phyloP scores from a whole-genome alignment of 345 rosid genomes.

The Anacardium occidentale region DNA sequence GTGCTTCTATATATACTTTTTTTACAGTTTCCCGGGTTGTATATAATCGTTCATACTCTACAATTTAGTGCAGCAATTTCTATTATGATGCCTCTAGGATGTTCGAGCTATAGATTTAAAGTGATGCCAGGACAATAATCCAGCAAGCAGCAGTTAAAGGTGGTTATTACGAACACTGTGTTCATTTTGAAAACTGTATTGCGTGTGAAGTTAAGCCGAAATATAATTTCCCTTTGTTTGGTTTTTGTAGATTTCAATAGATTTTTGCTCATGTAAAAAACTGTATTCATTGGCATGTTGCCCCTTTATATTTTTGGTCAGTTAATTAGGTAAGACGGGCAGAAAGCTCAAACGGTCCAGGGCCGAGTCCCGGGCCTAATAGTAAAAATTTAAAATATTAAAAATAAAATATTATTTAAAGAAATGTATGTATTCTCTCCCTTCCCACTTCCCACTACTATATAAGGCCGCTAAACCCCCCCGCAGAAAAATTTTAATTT shows the following conservation, averaged over 20 bases:
- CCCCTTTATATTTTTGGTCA: constrained; percentile 82
- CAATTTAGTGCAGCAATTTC: background rate
- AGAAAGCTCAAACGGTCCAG: too few species aligned
- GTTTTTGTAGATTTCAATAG: constrained; percentile 58
- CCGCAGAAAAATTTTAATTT: too few species aligned
- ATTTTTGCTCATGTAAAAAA: constrained; percentile 77
- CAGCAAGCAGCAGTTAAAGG: constrained; percentile 51
- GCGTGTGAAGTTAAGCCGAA: constrained; percentile 14
- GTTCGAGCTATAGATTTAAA: constrained; percentile 67
- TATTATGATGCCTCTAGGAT: constrained; percentile 38
- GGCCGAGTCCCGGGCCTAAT: too few species aligned
- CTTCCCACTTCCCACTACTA: too few species aligned
- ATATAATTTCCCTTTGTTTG: constrained; percentile 4
- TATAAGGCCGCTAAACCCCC: too few species aligned
- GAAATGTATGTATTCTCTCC: too few species aligned
- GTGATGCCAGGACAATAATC: constrained; percentile 50
- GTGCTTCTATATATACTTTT: too few species aligned
- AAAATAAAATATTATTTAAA: too few species aligned
- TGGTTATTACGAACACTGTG: constrained; percentile 21
- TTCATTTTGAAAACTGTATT: constrained; percentile 3
- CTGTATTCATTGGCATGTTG: constrained; percentile 92
- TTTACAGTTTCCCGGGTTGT: too few species aligned
- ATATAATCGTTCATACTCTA: too few species aligned
- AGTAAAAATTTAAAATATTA: too few species aligned
- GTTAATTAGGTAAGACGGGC: too few species aligned